phyloP scores from a whole-genome alignment of 495 filamentous ascomycete genomes.

The Penicillium atrosanguineum region DNA sequence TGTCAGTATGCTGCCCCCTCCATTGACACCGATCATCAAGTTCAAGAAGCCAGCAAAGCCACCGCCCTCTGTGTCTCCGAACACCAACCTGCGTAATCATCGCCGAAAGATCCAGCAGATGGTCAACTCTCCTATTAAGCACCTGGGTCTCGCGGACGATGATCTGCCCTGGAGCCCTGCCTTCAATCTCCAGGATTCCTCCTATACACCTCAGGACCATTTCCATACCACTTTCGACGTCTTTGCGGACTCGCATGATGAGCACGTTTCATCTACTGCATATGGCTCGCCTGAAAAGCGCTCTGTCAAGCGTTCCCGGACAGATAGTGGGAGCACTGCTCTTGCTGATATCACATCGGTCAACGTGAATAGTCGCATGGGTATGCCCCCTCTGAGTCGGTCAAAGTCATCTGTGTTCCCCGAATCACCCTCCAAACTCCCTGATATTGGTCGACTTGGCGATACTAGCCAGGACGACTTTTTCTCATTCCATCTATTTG shows the following conservation, averaged over 20 bases:
- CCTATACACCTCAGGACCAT: constrained; percentile 46
- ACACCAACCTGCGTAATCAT: constrained; percentile 91
- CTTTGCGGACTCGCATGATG: constrained; percentile 61
- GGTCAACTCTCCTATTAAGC: constrained; percentile 82
- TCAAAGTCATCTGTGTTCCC: constrained; percentile 45
- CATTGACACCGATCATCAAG: constrained; percentile 82
- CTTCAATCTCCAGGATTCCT: constrained; percentile 62
- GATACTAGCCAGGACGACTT: constrained; percentile 59
- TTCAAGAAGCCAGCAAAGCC: constrained; percentile 79
- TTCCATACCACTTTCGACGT: constrained; percentile 64
- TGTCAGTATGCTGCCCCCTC: constrained; percentile 65
- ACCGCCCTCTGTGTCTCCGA: constrained; percentile 86
- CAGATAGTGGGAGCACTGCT: constrained; percentile 49
- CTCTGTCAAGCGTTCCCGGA: constrained; percentile 60
- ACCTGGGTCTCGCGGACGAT: constrained; percentile 62
- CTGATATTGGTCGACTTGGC: constrained; percentile 55
- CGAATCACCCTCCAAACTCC: constrained; percentile 45
- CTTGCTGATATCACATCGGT: constrained; percentile 64
- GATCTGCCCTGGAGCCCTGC: constrained; percentile 74
- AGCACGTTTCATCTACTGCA: constrained; percentile 48
- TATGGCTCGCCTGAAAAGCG: constrained; percentile 76
- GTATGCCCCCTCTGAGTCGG: constrained; percentile 34
- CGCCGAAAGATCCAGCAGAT: constrained; percentile 82
- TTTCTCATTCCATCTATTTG: constrained; percentile 58
- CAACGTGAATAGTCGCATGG: constrained; percentile 48